phyloP scores from a whole-genome alignment of 805 yeast genomes.

The Saturnispora saitoi region DNA sequence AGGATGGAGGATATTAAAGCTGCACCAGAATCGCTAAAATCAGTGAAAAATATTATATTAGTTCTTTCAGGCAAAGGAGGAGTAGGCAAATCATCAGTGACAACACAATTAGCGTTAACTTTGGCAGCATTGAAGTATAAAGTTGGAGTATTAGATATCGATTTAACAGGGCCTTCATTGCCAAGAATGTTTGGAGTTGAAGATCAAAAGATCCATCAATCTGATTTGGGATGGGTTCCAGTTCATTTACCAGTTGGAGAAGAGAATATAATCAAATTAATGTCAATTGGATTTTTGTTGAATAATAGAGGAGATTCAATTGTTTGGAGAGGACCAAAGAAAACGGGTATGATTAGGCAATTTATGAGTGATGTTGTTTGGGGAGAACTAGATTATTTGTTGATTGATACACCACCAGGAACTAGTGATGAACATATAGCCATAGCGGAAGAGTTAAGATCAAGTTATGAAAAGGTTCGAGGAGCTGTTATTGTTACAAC shows the following conservation, averaged over 20 bases:
- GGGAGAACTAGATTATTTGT: constrained; percentile 72
- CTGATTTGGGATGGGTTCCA: constrained; percentile 93
- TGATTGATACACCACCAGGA: constrained; percentile 98
- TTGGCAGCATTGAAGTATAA: constrained; percentile 59
- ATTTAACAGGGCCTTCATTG: constrained; percentile 90
- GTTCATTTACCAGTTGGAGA: constrained; percentile 37
- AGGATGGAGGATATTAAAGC: not conserved
- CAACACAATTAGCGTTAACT: constrained; percentile 87
- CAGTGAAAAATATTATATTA: constrained; percentile 68
- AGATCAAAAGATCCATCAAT: constrained; percentile 65
- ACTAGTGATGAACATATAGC: constrained; percentile 98
- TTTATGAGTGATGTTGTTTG: constrained; percentile 85
- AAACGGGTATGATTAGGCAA: constrained; percentile 95
- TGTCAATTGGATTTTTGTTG: constrained; percentile 83
- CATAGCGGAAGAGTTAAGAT: constrained; percentile 73
- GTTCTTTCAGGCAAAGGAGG: constrained; percentile 95
- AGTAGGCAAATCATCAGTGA: constrained; percentile 93
- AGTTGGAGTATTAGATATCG: constrained; percentile 95
- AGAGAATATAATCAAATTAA: constrained; percentile 32
- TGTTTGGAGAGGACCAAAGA: constrained; percentile 98
- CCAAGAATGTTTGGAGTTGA: constrained; percentile 97
- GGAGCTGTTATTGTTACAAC: constrained; percentile 96
- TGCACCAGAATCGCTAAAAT: constrained; percentile 23
- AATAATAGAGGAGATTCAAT: constrained; percentile 82
- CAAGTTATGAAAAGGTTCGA: constrained; percentile 48